Percentiles rank a stretch among this genome's conserved stretches.
These are phyloP conservation scores for Wallemia hederae DNA, from an alignment of 1,284 basidiomycete genomes.

Conservation along the genomic window DNA sequence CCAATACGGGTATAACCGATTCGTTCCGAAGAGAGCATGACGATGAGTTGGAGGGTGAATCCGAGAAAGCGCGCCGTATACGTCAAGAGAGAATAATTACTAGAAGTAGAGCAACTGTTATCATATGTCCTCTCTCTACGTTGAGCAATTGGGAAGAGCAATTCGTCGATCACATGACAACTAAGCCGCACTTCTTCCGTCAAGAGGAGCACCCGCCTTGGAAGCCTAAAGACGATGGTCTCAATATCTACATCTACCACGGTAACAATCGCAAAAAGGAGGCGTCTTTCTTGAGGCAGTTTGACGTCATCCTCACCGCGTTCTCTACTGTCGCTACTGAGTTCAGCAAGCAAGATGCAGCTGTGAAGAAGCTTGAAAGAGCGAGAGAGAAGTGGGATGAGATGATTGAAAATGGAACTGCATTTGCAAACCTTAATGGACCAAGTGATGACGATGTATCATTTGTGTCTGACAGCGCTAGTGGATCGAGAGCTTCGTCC, in stretches of 20 bases:
- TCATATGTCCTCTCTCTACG: not conserved
- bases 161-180: constrained; percentile 45
- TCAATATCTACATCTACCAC: constrained; percentile 62
- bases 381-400: constrained; percentile 1
- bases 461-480: not conserved
- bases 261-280: constrained; percentile 67
- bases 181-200: not conserved
- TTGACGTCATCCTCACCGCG: constrained; percentile 92
- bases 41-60: not conserved
- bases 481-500: not conserved
- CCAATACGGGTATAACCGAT: not conserved
- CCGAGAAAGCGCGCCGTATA: not conserved
- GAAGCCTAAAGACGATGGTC: not conserved
- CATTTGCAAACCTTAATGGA: constrained; percentile 3
- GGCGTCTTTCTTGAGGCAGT: constrained; percentile 53
- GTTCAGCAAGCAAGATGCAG: constrained; percentile 45
- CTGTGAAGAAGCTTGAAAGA: not conserved
- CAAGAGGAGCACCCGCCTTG: not conserved
- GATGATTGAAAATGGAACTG: constrained; percentile 1
- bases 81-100: not conserved
- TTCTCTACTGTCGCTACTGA: constrained; percentile 87
- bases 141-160: constrained; percentile 60
- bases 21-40: not conserved
- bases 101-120: not conserved
- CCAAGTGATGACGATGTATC: constrained; percentile 2